phyloP scores from a whole-genome alignment of 495 filamentous ascomycete species.

The Hyaloscypha bicolor region DNA sequence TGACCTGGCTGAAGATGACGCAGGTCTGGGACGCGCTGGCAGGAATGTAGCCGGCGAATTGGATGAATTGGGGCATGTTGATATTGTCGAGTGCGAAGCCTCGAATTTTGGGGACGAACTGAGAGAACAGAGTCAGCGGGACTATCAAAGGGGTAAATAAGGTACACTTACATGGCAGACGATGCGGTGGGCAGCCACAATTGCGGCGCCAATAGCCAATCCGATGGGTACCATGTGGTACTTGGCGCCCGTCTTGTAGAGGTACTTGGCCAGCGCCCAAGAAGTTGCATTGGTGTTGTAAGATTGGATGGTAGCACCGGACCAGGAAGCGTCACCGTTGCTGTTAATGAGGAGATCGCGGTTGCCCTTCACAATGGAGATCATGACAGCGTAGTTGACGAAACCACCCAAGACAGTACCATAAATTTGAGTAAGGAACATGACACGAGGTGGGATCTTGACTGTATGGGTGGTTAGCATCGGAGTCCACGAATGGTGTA shows the following conservation, averaged over 20 bases:
- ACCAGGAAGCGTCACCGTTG: conserved; percentile 37
- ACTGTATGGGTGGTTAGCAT: conserved; percentile 13
- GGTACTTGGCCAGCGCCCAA: conserved; percentile 46
- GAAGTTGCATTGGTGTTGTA: conserved; percentile 45
- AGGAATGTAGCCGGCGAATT: conserved; percentile 49
- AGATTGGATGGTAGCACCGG: conserved; percentile 38
- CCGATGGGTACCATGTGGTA: conserved; percentile 52
- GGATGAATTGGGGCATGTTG: conserved; percentile 39
- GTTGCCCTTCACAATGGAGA: conserved; percentile 29
- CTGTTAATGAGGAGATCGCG: conserved; percentile 42
- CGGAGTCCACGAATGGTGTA: not conserved
- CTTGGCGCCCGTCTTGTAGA: conserved; percentile 36
- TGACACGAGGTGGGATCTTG: conserved; percentile 40
- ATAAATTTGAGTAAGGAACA: conserved; percentile 48
- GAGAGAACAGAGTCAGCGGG: not conserved
- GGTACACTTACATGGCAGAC: conserved; percentile 39
- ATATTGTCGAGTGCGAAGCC: conserved; percentile 44
- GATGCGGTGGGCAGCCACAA: conserved; percentile 44
- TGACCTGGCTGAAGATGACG: conserved; percentile 40
- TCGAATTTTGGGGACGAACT: conserved; percentile 44
- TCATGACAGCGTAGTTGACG: conserved; percentile 43
- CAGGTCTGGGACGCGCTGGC: conserved; percentile 45
- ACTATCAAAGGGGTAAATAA: not conserved
- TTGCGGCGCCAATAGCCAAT: conserved; percentile 43
- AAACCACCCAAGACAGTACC: conserved; percentile 49